Evolutionary conservation across 2,329 filamentous ascomycete genomes (phyloP).

Genomic region (Colletotrichum endophyticum): DNA sequence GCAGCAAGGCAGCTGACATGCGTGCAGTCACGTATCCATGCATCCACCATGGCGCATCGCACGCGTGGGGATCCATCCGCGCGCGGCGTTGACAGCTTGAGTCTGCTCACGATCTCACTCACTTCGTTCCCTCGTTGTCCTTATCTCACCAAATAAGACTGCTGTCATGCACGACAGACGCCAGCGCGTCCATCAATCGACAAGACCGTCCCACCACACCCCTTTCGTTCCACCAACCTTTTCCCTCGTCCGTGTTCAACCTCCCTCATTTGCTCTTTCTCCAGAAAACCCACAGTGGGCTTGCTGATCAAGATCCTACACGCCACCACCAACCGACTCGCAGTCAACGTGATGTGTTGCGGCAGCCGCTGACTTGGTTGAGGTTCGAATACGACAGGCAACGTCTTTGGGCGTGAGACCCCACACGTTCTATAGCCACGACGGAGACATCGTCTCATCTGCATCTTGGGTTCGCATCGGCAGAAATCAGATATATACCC

Average conservation of each 20-base stretch:
- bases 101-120: not conserved
- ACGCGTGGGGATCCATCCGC: not conserved
- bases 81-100: not conserved
- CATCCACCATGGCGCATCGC: not conserved
- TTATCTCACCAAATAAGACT: not conserved
- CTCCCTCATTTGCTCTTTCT: not conserved
- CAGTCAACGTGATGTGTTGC: not conserved
- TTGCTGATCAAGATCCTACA: constrained; percentile 7
- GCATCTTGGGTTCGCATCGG: not conserved
- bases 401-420: not conserved
- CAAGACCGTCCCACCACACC: not conserved
- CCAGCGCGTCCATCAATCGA: not conserved
- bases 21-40: not conserved
- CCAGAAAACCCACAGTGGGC: not conserved
- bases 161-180: not conserved
- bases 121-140: not conserved
- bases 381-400: not conserved
- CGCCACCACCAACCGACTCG: not conserved
- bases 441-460: not conserved
- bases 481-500: not conserved
- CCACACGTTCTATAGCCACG: not conserved
- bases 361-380: not conserved
- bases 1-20: constrained; percentile 16
- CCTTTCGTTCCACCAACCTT: not conserved
- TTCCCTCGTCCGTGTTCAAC: not conserved